These are phyloP conservation scores for Omphalea diandra DNA, from an alignment of 441 rosid genomes.

Conservation along the genomic window DNA sequence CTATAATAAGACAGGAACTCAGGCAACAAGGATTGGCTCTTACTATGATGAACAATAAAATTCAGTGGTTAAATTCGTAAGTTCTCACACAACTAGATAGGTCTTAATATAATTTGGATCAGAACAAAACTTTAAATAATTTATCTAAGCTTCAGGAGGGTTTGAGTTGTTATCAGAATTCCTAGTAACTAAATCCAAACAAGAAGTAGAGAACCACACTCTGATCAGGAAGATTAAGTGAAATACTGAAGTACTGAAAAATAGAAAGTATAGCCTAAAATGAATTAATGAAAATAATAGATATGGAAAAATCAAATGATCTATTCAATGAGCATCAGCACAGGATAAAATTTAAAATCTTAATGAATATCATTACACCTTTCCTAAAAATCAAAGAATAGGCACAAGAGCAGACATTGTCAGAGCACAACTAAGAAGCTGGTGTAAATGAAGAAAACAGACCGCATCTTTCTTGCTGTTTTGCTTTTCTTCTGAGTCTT, in stretches of 20 bases:
- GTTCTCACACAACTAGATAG: too few relatives aligned
- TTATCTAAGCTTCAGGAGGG: not conserved
- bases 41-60: not conserved
- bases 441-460: slow-evolving; percentile 24
- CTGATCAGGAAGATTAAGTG: not conserved
- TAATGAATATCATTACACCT: not conserved
- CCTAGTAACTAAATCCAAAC: not conserved
- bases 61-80: too few relatives aligned
- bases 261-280: not conserved
- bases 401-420: not conserved
- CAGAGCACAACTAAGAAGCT: not conserved
- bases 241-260: not conserved
- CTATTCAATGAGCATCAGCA: not conserved
- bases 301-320: not conserved
- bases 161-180: not conserved
- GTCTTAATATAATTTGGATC: not conserved
- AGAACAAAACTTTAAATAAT: not conserved
- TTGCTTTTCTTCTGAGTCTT: slow-evolving; percentile 89
- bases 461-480: slow-evolving; percentile 91
- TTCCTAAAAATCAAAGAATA: not conserved
- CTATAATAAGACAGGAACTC: not conserved
- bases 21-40: not conserved
- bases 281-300: not conserved
- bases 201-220: not conserved
- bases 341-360: not conserved